These are phyloP conservation scores for Globisporangium splendens DNA, from an alignment of 352 stramenopile species.

Conservation along the genomic window DNA sequence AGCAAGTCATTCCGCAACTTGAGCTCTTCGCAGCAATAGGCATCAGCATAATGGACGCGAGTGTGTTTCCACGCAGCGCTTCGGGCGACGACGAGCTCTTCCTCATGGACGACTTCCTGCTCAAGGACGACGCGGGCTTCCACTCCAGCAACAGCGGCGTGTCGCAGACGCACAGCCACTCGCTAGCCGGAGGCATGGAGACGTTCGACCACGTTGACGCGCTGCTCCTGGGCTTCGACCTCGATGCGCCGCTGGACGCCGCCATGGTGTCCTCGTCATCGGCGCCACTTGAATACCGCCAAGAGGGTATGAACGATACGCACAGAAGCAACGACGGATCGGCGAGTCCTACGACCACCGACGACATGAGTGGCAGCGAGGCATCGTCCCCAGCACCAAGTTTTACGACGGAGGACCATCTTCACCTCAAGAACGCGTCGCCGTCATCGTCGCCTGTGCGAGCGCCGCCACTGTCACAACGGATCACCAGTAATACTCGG, in stretches of 20 bases:
- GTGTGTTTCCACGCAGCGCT: constrained; percentile 1
- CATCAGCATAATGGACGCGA: constrained; percentile 1
- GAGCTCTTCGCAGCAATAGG: not conserved
- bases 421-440: constrained; percentile 10
- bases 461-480: constrained; percentile 1
- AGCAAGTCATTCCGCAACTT: constrained; percentile 1
- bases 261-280: constrained; percentile 17
- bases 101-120: constrained; percentile 54
- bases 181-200: constrained; percentile 15
- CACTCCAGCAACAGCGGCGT: not conserved
- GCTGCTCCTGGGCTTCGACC: constrained; percentile 31
- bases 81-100: constrained; percentile 18
- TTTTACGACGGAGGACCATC: constrained; percentile 10
- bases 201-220: constrained; percentile 36
- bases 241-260: constrained; percentile 20
- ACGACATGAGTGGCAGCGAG: constrained; percentile 51
- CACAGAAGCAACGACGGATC: constrained; percentile 14
- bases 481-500: constrained; percentile 2
- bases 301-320: constrained; percentile 7
- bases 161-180: not conserved
- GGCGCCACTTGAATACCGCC: constrained; percentile 8
- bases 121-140: constrained; percentile 34
- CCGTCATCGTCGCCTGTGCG: constrained; percentile 18
- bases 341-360: constrained; percentile 32
- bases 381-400: constrained; percentile 39